Evolutionary conservation across 345 rosid genomes (phyloP).

Genomic region (Aegle marmelos): DNA sequence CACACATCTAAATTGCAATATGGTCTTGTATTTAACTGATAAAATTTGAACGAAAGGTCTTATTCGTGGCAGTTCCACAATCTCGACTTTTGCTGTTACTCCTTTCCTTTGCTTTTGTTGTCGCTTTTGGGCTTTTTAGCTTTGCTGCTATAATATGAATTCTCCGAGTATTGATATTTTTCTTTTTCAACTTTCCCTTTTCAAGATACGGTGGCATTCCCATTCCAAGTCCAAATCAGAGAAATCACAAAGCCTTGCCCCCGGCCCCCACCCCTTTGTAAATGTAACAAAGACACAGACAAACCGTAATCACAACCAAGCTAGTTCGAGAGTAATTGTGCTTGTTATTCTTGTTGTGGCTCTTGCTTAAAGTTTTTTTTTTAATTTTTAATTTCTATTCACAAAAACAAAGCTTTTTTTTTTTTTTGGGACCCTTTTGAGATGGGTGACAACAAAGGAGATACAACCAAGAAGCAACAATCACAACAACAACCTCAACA

Average conservation of each 20-base stretch:
- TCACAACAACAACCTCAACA: constrained; percentile 40
- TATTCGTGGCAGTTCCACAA: constrained; percentile 52
- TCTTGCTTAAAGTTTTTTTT: background rate
- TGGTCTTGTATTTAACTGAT: constrained; percentile 31
- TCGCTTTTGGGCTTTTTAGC: no score
- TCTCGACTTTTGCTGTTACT: constrained; percentile 26
- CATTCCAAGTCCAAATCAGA: background rate
- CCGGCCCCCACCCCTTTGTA: background rate
- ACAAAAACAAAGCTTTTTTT: background rate
- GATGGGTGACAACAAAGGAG: constrained; percentile 65
- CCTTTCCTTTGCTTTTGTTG: constrained; percentile 5
- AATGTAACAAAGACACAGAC: background rate
- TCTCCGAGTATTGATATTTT: no score
- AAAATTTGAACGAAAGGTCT: constrained; percentile 39
- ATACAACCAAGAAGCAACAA: constrained; percentile 45
- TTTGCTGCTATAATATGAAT: no score
- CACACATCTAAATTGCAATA: constrained; percentile 25
- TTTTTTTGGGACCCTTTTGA: constrained; percentile 26
- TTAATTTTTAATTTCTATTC: background rate
- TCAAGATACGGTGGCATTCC: constrained; percentile 14
- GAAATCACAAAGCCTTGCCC: background rate
- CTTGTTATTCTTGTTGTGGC: constrained; percentile 20
- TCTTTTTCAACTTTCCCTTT: constrained; percentile 19
- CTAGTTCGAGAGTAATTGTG: constrained; percentile 17
- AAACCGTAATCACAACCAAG: constrained; percentile 6